Evolutionary conservation across 2,329 filamentous ascomycete species (phyloP), one percentile per base, ranked within the genome.

Genomic region (Epichloe hybrida): DNA sequence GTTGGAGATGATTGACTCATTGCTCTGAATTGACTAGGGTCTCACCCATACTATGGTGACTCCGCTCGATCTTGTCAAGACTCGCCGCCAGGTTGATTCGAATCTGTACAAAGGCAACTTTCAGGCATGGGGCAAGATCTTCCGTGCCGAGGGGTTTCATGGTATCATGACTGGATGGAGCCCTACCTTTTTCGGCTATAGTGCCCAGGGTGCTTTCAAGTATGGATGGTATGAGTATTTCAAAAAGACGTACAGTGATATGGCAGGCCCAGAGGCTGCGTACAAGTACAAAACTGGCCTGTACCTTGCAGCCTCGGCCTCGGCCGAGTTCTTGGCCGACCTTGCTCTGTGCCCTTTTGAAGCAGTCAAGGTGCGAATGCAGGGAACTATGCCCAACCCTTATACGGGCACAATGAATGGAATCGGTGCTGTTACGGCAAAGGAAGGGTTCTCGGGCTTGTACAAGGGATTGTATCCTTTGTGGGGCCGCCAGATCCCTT

Each of bases 151-250:
- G 61, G 89, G 89, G 27, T 48, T 95, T 52, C 80, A 87, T 38
- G 89, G 89, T 43, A 82, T 95, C 65, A 88, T 88, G 69, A 94
- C 88, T 13, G 90, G 89, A 42, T 94, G 88, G 86, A 73, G 83
- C 35, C 89, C 90, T 23, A 95, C 90, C 0, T 80, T 95, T 56
- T 78, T 89, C 57, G 88, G 88, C 23, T 95, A 95, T 72, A 79
- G 81, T 59, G 83, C 84, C 48, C 89, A 95, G 75, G 89, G 89
- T 52, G 85, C 87, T 11, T 88, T 93, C 74, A 95, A 95, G 65
- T 95, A 95, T 64, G 89, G 89, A 51, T 88, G 85, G 65, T 95
- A 95, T 64, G 89, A 95, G 65, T 88, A 81, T 71, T 95, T 95
- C 80, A 95, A 95, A 69, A 93, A 94, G 70, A 84, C 80, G 52